Evolutionary conservation across 768 basidiomycete species (phyloP).

Genomic region (Cubamyces lactineus): DNA sequence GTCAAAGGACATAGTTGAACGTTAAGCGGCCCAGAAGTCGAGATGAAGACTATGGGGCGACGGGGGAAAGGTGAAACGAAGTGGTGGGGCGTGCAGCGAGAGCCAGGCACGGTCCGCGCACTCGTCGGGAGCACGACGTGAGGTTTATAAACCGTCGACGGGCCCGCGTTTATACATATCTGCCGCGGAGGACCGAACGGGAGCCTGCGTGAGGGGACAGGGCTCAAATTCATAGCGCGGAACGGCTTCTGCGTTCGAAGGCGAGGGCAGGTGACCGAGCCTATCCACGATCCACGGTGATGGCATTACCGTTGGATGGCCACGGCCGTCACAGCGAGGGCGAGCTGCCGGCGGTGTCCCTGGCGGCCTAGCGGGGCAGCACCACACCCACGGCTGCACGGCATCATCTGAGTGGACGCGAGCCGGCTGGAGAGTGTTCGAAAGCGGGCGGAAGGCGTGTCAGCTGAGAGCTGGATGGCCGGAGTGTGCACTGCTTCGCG

Average conservation of each 20-base stretch:
- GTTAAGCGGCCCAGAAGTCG: not conserved
- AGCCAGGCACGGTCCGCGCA: not conserved
- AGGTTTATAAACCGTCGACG: constrained; percentile 3
- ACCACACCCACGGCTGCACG: not conserved
- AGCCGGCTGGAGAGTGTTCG: not conserved
- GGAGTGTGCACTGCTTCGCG: no score
- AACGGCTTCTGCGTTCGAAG: not conserved
- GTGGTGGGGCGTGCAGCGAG: not conserved
- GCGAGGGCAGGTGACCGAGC: constrained; percentile 15
- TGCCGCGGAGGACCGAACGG: constrained; percentile 12
- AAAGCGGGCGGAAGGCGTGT: no score
- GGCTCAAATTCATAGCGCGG: not conserved
- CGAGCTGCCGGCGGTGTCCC: not conserved
- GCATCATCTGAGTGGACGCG: not conserved
- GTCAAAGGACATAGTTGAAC: constrained; percentile 6
- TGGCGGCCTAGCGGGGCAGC: not conserved
- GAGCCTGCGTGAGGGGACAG: not conserved
- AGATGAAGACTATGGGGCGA: no score
- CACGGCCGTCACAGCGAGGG: no score
- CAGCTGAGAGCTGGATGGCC: no score
- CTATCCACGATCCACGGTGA: constrained; percentile 11
- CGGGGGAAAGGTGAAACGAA: not conserved
- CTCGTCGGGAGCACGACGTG: not conserved
- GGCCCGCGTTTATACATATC: constrained; percentile 12
- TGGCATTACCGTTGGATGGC: no score